Base-by-base conservation (phyloP, 2,329 filamentous ascomycete species). In the Incumbomyces lentus region DNA sequence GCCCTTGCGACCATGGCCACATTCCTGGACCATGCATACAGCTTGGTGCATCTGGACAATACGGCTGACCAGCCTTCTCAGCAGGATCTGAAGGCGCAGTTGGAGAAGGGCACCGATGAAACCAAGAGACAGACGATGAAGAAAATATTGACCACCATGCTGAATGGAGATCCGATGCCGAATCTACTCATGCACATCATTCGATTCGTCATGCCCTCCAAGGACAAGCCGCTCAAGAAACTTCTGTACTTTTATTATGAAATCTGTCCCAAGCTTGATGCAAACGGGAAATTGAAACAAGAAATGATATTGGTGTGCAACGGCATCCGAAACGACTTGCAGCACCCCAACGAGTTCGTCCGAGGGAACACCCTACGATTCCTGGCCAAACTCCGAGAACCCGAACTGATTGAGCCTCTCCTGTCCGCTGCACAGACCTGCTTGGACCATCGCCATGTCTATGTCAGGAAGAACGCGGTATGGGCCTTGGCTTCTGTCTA, bases 251-350 rank as follows among this genome's bases (percentile, higher is more conserved):
- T 98, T 68, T 98, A 98, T 73, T 95, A 96, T 65, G 92, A 98
- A 70, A 54, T 58, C 45, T 96, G 92, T 66, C 92, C 90, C 34
- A 98, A 98, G 72, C 81, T 88, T 49, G 92, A 98, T 67, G 75
- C 82, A 45, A 82, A 75, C 62, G 92, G 92, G 61, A 98, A 96
- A 76, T 73, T 98, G 55, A 95, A 95, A 75, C 92, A 98, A 70
- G 92, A 98, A 71, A 96, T 95, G 87, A 98, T 98, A 65, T 72
- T 98, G 61, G 92, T 98, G 60, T 98, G 90, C 69, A 98, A 98
- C 68, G 92, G 92, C 55, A 96, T 98, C 62, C 83, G 90, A 62
- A 95, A 96, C 67, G 92, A 98, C 63, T 75, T 98, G 51, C 90
- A 96, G 65, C 90, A 95, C 60, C 82, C 92, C 48, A 96, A 98